Evolutionary conservation across 768 basidiomycete genomes (phyloP), one percentile per base, ranked within the genome.

Genomic region (Podaxis rugospora): DNA sequence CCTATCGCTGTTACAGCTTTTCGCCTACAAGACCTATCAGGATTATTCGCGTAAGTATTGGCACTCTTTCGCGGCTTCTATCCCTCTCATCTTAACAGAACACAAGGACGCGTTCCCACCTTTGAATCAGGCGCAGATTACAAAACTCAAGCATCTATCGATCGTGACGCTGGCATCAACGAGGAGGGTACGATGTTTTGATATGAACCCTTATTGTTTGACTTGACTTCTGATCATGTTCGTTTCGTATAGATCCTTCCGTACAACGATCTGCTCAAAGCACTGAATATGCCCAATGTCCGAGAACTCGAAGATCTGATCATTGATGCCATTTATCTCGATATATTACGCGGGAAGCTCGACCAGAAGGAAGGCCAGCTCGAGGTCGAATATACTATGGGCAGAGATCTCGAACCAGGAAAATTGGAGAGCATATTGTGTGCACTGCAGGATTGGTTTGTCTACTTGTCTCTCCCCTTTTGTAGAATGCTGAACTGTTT

Each of bases 241-340:
- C 14, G 9, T 40, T 35, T 14, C 16, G 54, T 23, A 57, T 66
- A 91, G 94, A 90, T 92, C 66, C 83, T 98, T 2, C 86, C 93
- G 0, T 98, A 98, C 72, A 72, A 85, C 9, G 75, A 81, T 37
- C 83, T 98, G 1, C 82, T 92, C 5, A 70, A 83, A 54, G 76
- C 82, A 2, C 82, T 99, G 18, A 83, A 92, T 52, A 81, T 96
- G 72, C 79, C 86, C 2, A 87, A 84, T 4, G 85, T 95, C 61
- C 88, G 95, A 57, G 91, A 91, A 59, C 86, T 99, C 2, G 96
- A 99, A 72, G 95, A 98, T 74, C 85, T 98, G 64, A 92, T 98
- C 70, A 98, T 99, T 72, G 95, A 98, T 68, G 91, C 91, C 10
- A 95, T 98, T 72, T 98, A 98, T 74, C 85, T 92, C 42, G 90